Percentiles rank a stretch among this genome's conserved stretches.
Evolutionary conservation across 352 stramenopile species (phyloP).

Genomic region (Phytophthora nicotianae): DNA sequence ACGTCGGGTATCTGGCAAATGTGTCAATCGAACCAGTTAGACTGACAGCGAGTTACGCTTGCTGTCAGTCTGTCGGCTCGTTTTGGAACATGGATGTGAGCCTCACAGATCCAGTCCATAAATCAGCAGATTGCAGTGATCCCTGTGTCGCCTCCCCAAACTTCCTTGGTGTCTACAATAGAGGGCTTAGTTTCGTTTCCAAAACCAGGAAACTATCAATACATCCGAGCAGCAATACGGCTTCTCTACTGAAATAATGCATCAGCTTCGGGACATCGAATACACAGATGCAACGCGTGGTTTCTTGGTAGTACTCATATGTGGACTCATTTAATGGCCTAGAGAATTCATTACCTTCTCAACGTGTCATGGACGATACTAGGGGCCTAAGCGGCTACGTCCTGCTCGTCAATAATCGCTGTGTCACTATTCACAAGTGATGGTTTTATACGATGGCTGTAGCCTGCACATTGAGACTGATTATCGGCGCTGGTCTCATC

Average conservation of each 20-base stretch:
- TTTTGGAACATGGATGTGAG: constrained; percentile 4
- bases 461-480: constrained; percentile 48
- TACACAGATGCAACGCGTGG: constrained; percentile 29
- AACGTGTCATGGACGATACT: constrained; percentile 14
- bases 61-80: constrained; percentile 14
- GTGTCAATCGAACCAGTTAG: constrained; percentile 45
- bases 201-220: constrained; percentile 1
- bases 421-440: constrained; percentile 59
- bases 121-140: neutral
- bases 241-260: constrained; percentile 34
- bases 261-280: constrained; percentile 41
- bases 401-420: constrained; percentile 47
- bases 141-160: neutral
- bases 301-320: constrained; percentile 34
- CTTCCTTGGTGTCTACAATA: neutral
- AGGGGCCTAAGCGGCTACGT: constrained; percentile 38
- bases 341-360: constrained; percentile 29
- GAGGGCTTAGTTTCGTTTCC: too few species aligned
- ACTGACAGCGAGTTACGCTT: constrained; percentile 14
- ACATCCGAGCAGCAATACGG: constrained; percentile 22
- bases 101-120: constrained; percentile 12
- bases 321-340: constrained; percentile 47
- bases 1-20: constrained; percentile 43
- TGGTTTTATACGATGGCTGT: constrained; percentile 49
- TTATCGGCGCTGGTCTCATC: constrained; percentile 43